Percentiles rank a stretch among this genome's conserved stretches.
Evolutionary conservation across 805 yeast genomes (phyloP).

Genomic region (Suhomyces sp.): DNA sequence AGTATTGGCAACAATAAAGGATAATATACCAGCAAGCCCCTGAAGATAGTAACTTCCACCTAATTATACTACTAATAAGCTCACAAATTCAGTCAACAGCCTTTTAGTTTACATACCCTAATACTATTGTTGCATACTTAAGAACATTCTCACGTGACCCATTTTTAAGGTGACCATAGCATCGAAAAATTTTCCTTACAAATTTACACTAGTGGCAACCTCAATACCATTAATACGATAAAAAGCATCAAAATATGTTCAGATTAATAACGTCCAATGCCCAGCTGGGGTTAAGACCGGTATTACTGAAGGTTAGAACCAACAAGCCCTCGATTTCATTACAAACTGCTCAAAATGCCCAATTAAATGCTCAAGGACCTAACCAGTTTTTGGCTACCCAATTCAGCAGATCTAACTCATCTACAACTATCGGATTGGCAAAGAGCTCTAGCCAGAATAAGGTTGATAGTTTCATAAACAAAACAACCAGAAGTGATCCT

Average conservation of each 20-base stretch:
- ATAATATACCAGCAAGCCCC: too few relatives aligned
- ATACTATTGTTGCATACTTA: too few relatives aligned
- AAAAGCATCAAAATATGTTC: too few relatives aligned
- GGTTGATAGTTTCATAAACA: slow-evolving; percentile 19
- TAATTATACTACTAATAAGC: too few relatives aligned
- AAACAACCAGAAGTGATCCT: slow-evolving; percentile 21
- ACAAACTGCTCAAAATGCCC: background rate
- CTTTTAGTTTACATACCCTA: too few relatives aligned
- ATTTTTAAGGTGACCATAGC: too few relatives aligned
- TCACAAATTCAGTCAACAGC: too few relatives aligned
- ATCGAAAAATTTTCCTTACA: slow-evolving; percentile 7
- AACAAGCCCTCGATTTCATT: slow-evolving; percentile 16
- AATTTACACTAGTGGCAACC: slow-evolving; percentile 1
- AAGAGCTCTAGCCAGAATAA: slow-evolving; percentile 10
- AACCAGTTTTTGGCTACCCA: slow-evolving; percentile 7
- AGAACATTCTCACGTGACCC: slow-evolving; percentile 5
- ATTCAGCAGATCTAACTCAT: slow-evolving; percentile 22
- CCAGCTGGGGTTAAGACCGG: slow-evolving; percentile 37
- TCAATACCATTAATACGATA: background rate
- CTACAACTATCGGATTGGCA: slow-evolving; percentile 6
- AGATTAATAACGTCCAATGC: slow-evolving; percentile 39
- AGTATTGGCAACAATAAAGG: too few relatives aligned
- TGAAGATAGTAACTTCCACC: too few relatives aligned
- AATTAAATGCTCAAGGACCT: slow-evolving; percentile 1
- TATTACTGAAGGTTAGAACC: slow-evolving; percentile 35